Base-by-base conservation (phyloP, 148 eudicot genomes). In the Chenopodium quinoa region DNA sequence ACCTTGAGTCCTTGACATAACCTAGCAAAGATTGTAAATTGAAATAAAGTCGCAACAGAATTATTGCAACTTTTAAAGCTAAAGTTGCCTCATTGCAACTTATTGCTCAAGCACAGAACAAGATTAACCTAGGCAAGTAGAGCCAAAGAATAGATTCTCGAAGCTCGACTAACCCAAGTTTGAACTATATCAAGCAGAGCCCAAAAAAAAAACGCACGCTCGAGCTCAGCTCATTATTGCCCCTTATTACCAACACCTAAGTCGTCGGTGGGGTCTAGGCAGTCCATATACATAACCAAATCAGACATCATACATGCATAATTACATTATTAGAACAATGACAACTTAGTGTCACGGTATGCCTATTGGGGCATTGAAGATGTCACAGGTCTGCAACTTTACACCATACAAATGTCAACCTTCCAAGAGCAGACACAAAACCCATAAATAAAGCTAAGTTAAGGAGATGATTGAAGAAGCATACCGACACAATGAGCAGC, bases 401-500 rank as follows among this genome's bases (percentile, higher is more conserved):
- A 78, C 16, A 69, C 75, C 34, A 71, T 56, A 71, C 31, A 72
- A 37, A 20, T 20, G 27, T 23, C 4, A 37, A 70, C 1, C 37
- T 12, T 69, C n/a, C 72, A 69, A 69, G 72, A 69, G n/a, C 72
- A 65, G 29, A 62, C 71, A 44, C 62, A 62, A 20, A 22, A 4
- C 13, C 7, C 23, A 72, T 40, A 37, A 20, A 72, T 25, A 37
- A 29, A 64, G 31, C 75, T 37, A 47, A 6, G 65, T 69, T 25
- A 46, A 54, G 20, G 44, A 27, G 44, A 64, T 27, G 14, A 74
- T 19, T 27, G 40, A 56, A 25, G 52, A 56, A 25, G 52, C 89
- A 73, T 89, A 94, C 98, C 98, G 82, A 94, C 98, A 90, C 98
- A 94, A 76, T 87, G 96, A 84, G 96, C 96, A 80, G 91, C 96